Conservation (phyloP, 2,329 filamentous ascomycete species). For the Reticulascus tulasneorum region DNA sequence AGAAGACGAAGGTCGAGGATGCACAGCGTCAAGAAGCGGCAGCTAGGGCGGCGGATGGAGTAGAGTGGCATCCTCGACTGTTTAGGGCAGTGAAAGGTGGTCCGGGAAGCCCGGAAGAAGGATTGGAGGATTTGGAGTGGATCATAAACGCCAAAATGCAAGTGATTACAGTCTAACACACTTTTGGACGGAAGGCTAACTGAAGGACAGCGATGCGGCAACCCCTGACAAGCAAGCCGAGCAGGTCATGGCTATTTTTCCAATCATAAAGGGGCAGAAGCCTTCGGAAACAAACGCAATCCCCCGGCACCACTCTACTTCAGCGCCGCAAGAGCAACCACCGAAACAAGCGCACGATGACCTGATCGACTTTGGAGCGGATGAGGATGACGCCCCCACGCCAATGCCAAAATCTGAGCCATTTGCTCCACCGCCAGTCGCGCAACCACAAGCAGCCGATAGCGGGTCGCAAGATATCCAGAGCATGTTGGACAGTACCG, state of each 20-base stretch:
- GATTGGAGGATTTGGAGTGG: constrained; percentile 89
- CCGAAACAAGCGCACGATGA: constrained; percentile 27
- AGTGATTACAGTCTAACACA: constrained; percentile 19
- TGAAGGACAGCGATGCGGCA: constrained; percentile 50
- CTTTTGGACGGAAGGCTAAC: constrained; percentile 3
- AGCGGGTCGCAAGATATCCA: constrained; percentile 33
- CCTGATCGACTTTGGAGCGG: constrained; percentile 57
- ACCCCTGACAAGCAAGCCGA: constrained; percentile 68
- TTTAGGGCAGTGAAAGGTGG: constrained; percentile 74
- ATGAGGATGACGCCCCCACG: constrained; percentile 7
- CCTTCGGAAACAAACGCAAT: constrained; percentile 51
- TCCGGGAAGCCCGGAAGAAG: constrained; percentile 68
- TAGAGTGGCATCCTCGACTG: constrained; percentile 84
- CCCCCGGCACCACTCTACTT: constrained; percentile 33
- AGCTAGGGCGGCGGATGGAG: constrained; percentile 68
- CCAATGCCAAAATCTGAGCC: too few species aligned
- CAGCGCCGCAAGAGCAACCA: constrained; percentile 9
- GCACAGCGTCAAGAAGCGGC: constrained; percentile 86
- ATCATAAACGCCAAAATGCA: constrained; percentile 87
- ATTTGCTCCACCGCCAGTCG: constrained; percentile 2
- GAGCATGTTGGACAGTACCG: constrained; percentile 41
- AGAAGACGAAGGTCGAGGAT: constrained; percentile 96
- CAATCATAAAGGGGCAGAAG: constrained; percentile 76
- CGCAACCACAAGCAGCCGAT: constrained; percentile 1
- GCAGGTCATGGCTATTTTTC: constrained; percentile 82